phyloP scores from a whole-genome alignment of 306 rosid species.

The Carpinus viminea region DNA sequence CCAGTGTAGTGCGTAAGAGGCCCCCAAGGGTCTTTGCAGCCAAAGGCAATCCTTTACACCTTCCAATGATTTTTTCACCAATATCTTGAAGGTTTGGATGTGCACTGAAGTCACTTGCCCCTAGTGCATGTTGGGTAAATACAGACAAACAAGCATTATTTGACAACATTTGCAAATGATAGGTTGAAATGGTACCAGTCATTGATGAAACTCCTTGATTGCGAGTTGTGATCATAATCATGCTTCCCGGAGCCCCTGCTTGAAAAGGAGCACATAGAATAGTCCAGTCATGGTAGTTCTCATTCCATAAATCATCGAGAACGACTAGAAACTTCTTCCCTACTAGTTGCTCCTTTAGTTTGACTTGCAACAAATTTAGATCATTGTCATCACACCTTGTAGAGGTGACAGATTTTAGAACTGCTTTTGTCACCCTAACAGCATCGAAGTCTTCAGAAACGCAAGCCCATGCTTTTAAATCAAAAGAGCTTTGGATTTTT shows the following conservation, averaged over 20 bases:
- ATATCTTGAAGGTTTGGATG: background rate
- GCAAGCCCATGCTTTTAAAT: too few relatives aligned
- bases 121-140: conserved; percentile 14
- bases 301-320: background rate
- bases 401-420: fast-evolving
- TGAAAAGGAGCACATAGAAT: background rate
- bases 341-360: background rate
- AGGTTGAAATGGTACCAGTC: background rate
- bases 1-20: too few relatives aligned
- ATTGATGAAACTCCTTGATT: background rate
- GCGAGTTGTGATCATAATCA: conserved; percentile 26
- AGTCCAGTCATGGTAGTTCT: background rate
- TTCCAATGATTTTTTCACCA: background rate
- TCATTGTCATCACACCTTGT: background rate
- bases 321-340: background rate
- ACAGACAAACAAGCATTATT: conserved; percentile 9
- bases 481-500: too few relatives aligned
- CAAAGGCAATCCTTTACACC: conserved; percentile 18
- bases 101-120: too few relatives aligned
- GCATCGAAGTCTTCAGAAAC: too few relatives aligned
- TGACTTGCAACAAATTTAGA: background rate
- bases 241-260: conserved; percentile 2
- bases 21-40: too few relatives aligned
- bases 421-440: fast-evolving
- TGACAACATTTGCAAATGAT: background rate